Conservation (phyloP, 495 filamentous ascomycete species). For the Letharia lupina region DNA sequence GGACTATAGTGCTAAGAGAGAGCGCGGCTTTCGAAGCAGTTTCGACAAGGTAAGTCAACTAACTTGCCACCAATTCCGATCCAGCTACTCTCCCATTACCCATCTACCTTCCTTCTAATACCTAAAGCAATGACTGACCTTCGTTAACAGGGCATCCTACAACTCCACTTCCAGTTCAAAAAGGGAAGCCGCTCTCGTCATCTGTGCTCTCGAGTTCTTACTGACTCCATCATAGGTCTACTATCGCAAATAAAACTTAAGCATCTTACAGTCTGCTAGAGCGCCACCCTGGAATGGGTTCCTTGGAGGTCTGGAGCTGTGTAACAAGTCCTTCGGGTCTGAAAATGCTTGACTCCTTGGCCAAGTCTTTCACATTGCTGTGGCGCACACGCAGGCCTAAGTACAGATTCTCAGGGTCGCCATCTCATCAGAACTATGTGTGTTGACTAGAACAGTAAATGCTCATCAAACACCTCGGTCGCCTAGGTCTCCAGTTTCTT, state of each 20-base stretch:
- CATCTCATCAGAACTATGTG: neutral
- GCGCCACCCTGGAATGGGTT: neutral
- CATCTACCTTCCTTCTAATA: too few relatives aligned
- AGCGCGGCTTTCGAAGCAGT: slow-evolving; percentile 89
- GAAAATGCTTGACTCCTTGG: neutral
- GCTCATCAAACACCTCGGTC: neutral
- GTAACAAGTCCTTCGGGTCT: neutral
- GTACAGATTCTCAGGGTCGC: neutral
- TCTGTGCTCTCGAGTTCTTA: slow-evolving; percentile 4
- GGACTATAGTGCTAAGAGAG: slow-evolving; percentile 94
- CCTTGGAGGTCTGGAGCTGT: neutral
- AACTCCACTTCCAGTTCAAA: slow-evolving; percentile 98
- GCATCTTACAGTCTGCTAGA: too few relatives aligned
- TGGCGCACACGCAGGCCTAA: neutral
- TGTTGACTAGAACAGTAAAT: neutral
- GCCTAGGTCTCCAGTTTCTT: neutral
- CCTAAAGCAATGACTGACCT: neutral
- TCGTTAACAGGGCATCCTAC: slow-evolving; percentile 68
- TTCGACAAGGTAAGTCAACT: slow-evolving; percentile 80
- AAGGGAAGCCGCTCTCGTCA: slow-evolving; percentile 41
- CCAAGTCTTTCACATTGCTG: neutral
- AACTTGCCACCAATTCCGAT: neutral
- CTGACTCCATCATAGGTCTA: slow-evolving; percentile 51
- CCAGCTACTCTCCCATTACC: neutral
- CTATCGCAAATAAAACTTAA: slow-evolving; percentile 49